These are phyloP conservation scores for Penicillium glabrum DNA, from an alignment of 2,329 filamentous ascomycete species.

Conservation along the genomic window DNA sequence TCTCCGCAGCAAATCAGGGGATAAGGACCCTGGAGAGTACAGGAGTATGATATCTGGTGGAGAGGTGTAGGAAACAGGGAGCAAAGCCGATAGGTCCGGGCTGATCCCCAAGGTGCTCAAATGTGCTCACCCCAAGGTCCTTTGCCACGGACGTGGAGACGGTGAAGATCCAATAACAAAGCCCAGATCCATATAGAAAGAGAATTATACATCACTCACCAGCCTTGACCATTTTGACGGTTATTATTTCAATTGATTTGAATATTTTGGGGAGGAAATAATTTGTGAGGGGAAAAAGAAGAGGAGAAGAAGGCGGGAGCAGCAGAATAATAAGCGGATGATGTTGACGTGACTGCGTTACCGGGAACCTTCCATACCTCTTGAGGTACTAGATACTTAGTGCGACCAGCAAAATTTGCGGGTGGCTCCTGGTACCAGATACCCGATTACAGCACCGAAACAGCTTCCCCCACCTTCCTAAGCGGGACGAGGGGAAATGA, in stretches of 20 bases:
- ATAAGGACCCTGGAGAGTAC: constrained; percentile 1
- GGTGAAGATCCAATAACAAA: constrained; percentile 3
- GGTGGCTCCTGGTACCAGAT: constrained; percentile 1
- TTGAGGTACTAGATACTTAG: background rate
- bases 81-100: constrained; percentile 30
- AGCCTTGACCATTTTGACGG: constrained; percentile 96
- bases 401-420: background rate
- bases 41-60: background rate
- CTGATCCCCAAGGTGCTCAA: constrained; percentile 42
- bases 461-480: constrained; percentile 23
- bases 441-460: constrained; percentile 12
- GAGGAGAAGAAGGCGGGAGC: constrained; percentile 13
- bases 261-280: constrained; percentile 12
- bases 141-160: constrained; percentile 14
- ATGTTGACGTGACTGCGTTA: constrained; percentile 26
- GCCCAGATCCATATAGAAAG: constrained; percentile 9
- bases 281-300: constrained; percentile 14
- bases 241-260: constrained; percentile 38
- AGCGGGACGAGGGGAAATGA: constrained; percentile 26
- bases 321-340: constrained; percentile 24
- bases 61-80: constrained; percentile 6
- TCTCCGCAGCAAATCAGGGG: background rate
- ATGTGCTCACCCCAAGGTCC: constrained; percentile 43
- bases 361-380: background rate
- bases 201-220: constrained; percentile 60